These are phyloP conservation scores for Dryas alaskensis DNA, from an alignment of 306 rosid genomes.

Conservation along the genomic window DNA sequence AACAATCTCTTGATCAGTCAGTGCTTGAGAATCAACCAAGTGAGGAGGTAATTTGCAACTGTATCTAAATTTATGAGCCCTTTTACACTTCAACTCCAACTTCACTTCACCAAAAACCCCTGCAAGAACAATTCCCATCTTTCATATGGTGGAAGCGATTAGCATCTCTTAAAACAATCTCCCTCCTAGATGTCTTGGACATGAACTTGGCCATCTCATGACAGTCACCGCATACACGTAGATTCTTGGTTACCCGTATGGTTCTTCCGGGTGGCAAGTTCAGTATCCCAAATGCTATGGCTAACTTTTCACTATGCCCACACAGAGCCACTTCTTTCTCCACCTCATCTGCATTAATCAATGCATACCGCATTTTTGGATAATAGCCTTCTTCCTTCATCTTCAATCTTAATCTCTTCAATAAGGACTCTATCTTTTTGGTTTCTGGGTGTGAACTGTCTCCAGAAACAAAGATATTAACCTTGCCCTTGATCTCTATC, in stretches of 20 bases:
- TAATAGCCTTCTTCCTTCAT: conserved; percentile 60
- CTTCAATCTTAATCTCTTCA: conserved; percentile 41
- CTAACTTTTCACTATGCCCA: conserved; percentile 75
- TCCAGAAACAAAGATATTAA: conserved; percentile 56
- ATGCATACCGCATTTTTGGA: conserved; percentile 57
- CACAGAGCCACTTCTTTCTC: conserved; percentile 71
- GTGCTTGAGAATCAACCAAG: neutral
- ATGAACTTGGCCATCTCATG: conserved; percentile 77
- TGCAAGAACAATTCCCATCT: conserved; percentile 63
- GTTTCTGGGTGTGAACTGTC: conserved; percentile 58
- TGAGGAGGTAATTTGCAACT: neutral
- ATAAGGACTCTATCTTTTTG: conserved; percentile 41
- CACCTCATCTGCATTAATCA: conserved; percentile 51
- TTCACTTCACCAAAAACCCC: conserved; percentile 59
- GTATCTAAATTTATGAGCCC: too few relatives aligned
- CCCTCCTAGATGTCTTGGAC: conserved; percentile 48
- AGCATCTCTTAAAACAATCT: conserved; percentile 64
- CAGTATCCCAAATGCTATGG: conserved; percentile 64
- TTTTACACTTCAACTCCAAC: neutral
- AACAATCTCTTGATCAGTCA: neutral
- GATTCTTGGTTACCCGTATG: conserved; percentile 62
- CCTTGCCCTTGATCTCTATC: conserved; percentile 56
- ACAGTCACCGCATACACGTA: conserved; percentile 74
- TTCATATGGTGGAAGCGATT: conserved; percentile 73
- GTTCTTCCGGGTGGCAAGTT: conserved; percentile 52